Conservation (phyloP, 371 early-diverging fungal genomes). For the Mucor plumbeus region DNA sequence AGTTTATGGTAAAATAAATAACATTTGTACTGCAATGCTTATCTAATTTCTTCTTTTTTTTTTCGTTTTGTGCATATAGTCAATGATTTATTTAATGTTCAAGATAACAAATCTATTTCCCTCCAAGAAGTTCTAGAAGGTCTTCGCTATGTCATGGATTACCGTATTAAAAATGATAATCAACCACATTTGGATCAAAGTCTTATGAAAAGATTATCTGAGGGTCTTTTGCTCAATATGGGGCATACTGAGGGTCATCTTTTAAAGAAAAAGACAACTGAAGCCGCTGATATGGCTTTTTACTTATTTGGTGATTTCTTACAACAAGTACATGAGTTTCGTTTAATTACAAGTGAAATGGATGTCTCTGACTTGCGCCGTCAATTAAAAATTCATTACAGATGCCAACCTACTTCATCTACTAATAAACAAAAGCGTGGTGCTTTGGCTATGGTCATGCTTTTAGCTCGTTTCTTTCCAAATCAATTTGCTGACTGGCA, state of each 20-base stretch:
- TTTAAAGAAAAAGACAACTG: slow-evolving; percentile 66
- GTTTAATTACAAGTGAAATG: slow-evolving; percentile 76
- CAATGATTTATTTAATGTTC: slow-evolving; percentile 69
- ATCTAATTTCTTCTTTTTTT: slow-evolving; percentile 22
- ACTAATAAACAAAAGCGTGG: slow-evolving; percentile 69
- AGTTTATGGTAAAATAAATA: slow-evolving; percentile 69
- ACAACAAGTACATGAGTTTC: slow-evolving; percentile 81
- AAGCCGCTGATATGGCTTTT: slow-evolving; percentile 87
- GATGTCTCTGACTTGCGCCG: slow-evolving; percentile 79
- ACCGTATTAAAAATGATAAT: slow-evolving; percentile 84
- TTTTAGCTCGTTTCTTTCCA: slow-evolving; percentile 53
- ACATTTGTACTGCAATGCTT: slow-evolving; percentile 9
- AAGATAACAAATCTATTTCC: slow-evolving; percentile 74
- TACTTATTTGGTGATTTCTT: slow-evolving; percentile 92
- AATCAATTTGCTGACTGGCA: slow-evolving; percentile 84
- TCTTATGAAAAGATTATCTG: slow-evolving; percentile 85
- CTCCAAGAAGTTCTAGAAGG: slow-evolving; percentile 88
- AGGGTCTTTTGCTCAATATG: slow-evolving; percentile 84
- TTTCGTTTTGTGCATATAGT: slow-evolving; percentile 34
- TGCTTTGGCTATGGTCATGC: slow-evolving; percentile 77
- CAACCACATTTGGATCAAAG: slow-evolving; percentile 80
- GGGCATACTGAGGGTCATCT: slow-evolving; percentile 68
- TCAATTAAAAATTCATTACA: slow-evolving; percentile 78
- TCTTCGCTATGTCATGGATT: slow-evolving; percentile 93
- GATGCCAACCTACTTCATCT: slow-evolving; percentile 73